Percentiles rank a stretch among this genome's conserved stretches.
phyloP scores from a whole-genome alignment of 2,329 filamentous ascomycete genomes.

The Colletotrichum sojae region DNA sequence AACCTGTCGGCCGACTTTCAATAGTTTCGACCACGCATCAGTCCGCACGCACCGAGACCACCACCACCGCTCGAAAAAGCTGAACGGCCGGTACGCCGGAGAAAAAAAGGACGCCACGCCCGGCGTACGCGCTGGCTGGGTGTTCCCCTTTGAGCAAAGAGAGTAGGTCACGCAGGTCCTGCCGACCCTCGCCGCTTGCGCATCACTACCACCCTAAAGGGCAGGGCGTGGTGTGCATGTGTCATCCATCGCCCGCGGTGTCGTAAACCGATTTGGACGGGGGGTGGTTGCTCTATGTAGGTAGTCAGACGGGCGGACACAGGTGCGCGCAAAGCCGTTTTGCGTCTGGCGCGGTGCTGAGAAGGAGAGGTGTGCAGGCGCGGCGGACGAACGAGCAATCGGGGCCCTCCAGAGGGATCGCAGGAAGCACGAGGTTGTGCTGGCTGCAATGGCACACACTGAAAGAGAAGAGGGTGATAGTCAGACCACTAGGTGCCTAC shows the following conservation, averaged over 20 bases:
- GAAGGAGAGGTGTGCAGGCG: slow-evolving; percentile 6
- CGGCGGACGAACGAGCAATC: slow-evolving; percentile 10
- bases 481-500: slow-evolving; percentile 20
- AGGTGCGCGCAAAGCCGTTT: slow-evolving; percentile 27
- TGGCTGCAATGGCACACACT: slow-evolving; percentile 16
- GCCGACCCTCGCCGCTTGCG: slow-evolving; percentile 11
- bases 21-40: background rate
- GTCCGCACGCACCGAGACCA: slow-evolving; percentile 17
- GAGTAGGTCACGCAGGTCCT: slow-evolving; percentile 12
- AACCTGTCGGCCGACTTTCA: slow-evolving; percentile 6
- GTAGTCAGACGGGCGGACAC: no score
- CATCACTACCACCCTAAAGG: background rate
- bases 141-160: background rate
- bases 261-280: slow-evolving; percentile 13
- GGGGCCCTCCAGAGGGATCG: background rate
- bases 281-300: background rate
- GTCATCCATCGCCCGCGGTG: slow-evolving; percentile 19
- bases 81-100: background rate
- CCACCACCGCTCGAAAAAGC: slow-evolving; percentile 1
- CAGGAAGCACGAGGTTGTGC: slow-evolving; percentile 14
- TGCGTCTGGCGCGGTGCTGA: slow-evolving; percentile 20
- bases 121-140: background rate
- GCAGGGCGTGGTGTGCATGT: slow-evolving; percentile 9
- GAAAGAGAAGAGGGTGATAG: background rate
- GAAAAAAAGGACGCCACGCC: slow-evolving; percentile 1